Evolutionary conservation across 139 green algal genomes (phyloP).

Genomic region (Chlorella ohadii): DNA sequence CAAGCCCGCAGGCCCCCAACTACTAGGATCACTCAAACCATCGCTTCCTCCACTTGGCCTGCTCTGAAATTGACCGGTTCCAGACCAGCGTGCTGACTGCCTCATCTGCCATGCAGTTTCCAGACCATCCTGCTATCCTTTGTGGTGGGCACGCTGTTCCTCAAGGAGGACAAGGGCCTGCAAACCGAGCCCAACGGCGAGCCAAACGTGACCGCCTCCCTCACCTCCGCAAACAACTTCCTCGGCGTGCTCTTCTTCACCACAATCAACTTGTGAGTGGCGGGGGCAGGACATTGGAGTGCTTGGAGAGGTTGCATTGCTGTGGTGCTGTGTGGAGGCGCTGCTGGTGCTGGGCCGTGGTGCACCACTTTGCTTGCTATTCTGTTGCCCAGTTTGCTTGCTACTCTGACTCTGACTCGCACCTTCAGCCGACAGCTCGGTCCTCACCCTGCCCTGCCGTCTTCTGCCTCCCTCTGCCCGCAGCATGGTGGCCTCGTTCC

Average conservation of each 20-base stretch:
- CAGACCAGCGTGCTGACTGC: no score
- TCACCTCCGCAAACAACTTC: slow-evolving; percentile 11
- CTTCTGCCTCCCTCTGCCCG: no score
- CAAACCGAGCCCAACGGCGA: slow-evolving; percentile 24
- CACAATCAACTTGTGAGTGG: slow-evolving; percentile 35
- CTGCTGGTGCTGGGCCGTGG: no score
- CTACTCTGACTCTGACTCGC: no score
- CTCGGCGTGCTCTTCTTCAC: slow-evolving; percentile 66
- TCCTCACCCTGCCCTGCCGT: no score
- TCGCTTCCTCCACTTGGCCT: no score
- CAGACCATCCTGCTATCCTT: slow-evolving; percentile 51
- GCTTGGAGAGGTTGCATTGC: neutral
- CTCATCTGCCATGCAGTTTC: neutral
- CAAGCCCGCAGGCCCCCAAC: no score
- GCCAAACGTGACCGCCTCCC: neutral
- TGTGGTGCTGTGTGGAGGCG: neutral
- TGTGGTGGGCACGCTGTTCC: slow-evolving; percentile 59
- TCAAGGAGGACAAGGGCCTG: slow-evolving; percentile 45
- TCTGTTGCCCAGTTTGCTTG: no score
- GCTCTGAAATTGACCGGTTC: no score
- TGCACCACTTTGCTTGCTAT: no score
- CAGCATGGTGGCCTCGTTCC: slow-evolving; percentile 18
- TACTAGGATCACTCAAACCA: neutral
- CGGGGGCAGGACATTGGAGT: neutral
- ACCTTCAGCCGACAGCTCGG: no score